phyloP scores from a whole-genome alignment of 2,329 filamentous ascomycete genomes.

The Alternaria incomplexa region DNA sequence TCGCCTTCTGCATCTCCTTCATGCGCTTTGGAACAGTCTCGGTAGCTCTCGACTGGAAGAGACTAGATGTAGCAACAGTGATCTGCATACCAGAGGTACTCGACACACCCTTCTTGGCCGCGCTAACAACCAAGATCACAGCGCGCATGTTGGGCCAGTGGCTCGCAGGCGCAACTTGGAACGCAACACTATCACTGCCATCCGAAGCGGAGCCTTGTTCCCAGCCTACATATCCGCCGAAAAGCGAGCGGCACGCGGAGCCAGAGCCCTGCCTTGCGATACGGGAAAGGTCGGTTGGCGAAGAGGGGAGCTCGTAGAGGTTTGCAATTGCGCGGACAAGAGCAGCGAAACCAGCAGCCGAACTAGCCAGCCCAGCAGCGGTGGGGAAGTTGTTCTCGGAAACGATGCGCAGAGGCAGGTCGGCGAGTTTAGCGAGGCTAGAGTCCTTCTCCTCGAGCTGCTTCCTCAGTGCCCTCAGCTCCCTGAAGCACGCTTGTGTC shows the following conservation, averaged over 20 bases:
- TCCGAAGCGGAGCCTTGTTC: conserved; percentile 76
- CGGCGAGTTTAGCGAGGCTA: conserved; percentile 80
- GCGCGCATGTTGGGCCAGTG: conserved; percentile 98
- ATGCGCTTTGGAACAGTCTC: conserved; percentile 83
- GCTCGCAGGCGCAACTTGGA: conserved; percentile 82
- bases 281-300: conserved; percentile 80
- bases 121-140: conserved; percentile 86
- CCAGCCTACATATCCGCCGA: conserved; percentile 97
- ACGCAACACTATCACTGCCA: conserved; percentile 85
- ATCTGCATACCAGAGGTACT: conserved; percentile 97
- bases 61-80: conserved; percentile 87
- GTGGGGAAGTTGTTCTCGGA: conserved; percentile 99
- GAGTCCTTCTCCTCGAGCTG: conserved; percentile 74
- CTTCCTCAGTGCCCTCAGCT: conserved; percentile 78
- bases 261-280: conserved; percentile 95
- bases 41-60: conserved; percentile 79
- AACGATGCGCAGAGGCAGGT: conserved; percentile 80
- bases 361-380: conserved; percentile 79
- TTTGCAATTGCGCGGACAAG: conserved; percentile 85
- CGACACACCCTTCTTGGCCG: conserved; percentile 93
- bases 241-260: conserved; percentile 89
- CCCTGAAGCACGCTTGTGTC: conserved; percentile 92
- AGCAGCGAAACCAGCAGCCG: conserved; percentile 70
- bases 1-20: conserved; percentile 82
- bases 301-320: conserved; percentile 83